A percentile compares a stretch with the other conserved stretches of the same genome.
Conservation (phyloP, 1,139 yeast genomes). For the Pichia sp. region DNA sequence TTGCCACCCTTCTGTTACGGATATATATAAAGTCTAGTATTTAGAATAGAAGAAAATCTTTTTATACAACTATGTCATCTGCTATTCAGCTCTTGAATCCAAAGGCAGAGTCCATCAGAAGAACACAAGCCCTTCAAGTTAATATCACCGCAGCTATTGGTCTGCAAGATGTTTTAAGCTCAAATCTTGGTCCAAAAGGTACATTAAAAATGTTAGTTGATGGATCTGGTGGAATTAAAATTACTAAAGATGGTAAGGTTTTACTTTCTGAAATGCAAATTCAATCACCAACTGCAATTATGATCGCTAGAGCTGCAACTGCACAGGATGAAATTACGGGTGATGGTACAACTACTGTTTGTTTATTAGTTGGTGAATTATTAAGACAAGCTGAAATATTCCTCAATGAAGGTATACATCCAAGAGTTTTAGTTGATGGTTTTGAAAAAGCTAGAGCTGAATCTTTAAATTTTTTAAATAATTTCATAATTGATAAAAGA, state of each 20-base stretch:
- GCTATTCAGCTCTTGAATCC: constrained; percentile 91
- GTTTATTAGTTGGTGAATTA: constrained; percentile 88
- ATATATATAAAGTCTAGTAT: too few species aligned
- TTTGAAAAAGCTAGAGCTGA: constrained; percentile 84
- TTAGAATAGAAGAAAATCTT: too few species aligned
- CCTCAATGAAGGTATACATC: constrained; percentile 92
- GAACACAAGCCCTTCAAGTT: constrained; percentile 92
- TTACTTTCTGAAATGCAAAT: constrained; percentile 94
- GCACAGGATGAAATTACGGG: constrained; percentile 99
- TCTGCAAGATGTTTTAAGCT: constrained; percentile 81
- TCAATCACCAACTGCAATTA: constrained; percentile 98
- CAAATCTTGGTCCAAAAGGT: constrained; percentile 96
- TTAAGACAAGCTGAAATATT: constrained; percentile 92
- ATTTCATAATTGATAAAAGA: constrained; percentile 40
- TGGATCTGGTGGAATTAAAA: constrained; percentile 91
- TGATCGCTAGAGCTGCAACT: constrained; percentile 97
- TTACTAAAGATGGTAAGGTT: constrained; percentile 96
- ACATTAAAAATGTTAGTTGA: constrained; percentile 94
- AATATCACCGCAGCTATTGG: constrained; percentile 97
- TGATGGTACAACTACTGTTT: constrained; percentile 98
- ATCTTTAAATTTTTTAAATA: constrained; percentile 61
- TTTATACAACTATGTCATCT: constrained; percentile 30
- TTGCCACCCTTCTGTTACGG: too few species aligned
- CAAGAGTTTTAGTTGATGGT: constrained; percentile 90
- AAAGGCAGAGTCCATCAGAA: constrained; percentile 90